Evolutionary conservation across 2,329 filamentous ascomycete species (phyloP), one percentile per base, ranked within the genome.

Genomic region (Hysterium pulicare): DNA sequence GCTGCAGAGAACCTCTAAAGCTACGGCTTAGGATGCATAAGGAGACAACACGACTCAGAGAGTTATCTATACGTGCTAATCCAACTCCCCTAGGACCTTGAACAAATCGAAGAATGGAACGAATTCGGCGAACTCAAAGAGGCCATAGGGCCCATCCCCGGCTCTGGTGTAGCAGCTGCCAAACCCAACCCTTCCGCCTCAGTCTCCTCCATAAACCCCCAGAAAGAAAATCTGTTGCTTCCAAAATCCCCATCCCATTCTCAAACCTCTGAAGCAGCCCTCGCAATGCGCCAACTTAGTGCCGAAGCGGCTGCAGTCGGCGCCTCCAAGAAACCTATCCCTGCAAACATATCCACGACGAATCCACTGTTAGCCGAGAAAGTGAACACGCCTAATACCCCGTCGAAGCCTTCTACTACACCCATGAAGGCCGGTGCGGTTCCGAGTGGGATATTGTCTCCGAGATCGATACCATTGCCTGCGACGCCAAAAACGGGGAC

Each of bases 21-120:
- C 23, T n/a, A 19, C n/a, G 17, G 13, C 32, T 17, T 9, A 17
- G 16, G n/a, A n/a, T n/a, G n/a, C n/a, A n/a, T n/a, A n/a, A n/a
- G n/a, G n/a, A n/a, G n/a, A n/a, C n/a, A n/a, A n/a, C n/a, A n/a
- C n/a, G n/a, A n/a, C n/a, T n/a, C n/a, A n/a, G n/a, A n/a, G n/a
- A n/a, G n/a, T n/a, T n/a, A n/a, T n/a, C n/a, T n/a, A n/a, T n/a
- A n/a, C 13, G 11, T 15, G 23, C 20, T 38, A 26, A 3, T 24
- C 10, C 21, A 22, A 24, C 35, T 15, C 21, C 22, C 10, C 13
- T 32, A 96, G 90, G 93, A 96, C 65, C 78, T 96, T 38, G 86
- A 91, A 50, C 85, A 97, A 68, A 82, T 97, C 50, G 93, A 98
- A 70, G 93, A 98, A 65, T 97, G 91, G 93, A 98, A 98, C 73